Evolutionary conservation across 2,329 filamentous ascomycete genomes (phyloP), one percentile per base, ranked within the genome.

Genomic region (Nemania sp.): DNA sequence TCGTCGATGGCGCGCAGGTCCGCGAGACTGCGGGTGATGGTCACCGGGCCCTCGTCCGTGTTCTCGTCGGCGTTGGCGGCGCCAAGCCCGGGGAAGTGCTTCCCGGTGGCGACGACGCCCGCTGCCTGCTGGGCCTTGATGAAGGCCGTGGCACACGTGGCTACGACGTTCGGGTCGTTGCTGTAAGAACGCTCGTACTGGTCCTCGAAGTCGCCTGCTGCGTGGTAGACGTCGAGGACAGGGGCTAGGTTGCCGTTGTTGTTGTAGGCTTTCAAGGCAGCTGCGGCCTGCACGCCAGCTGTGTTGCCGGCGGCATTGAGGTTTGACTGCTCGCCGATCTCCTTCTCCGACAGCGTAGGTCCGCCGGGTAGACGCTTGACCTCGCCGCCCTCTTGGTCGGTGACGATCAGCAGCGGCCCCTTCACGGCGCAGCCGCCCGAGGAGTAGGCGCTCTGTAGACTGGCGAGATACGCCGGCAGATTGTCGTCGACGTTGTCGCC

Each of bases 161-260:
- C 50, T 20, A 54, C 54, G 9, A 54, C 26, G 7, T 42, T 26
- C 12, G 55, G n/a, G 39, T 57, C 39, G 15, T 45, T 51, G 37
- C 55, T 57, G n/a, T 57, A 57, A 15, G 55, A 57, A 20, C 55
- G 55, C 55, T 54, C 46, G 17, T 54, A 40, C 24, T 57, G 50
- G 15, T 57, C 55, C 22, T 54, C 51, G 47, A 57, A 57, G 34
- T 57, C 55, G 2, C 55, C 55, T 2, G 46, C 12, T 6, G 6
- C 31, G 42, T 57, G 51, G 40, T 39, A 57, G 3, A 57, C 55
- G 36, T 57, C 55, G 9, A 57, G 46, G 8, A 57, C 55, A 1
- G 55, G 55, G 1, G 55, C 55, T 3, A 57, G 47, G 37, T 57
- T 57, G 12, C 55, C 55, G 47, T 57, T 57, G 19, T 57, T 8